phyloP scores from a whole-genome alignment of 2,329 filamentous ascomycete genomes.

The Neurospora crassa region DNA sequence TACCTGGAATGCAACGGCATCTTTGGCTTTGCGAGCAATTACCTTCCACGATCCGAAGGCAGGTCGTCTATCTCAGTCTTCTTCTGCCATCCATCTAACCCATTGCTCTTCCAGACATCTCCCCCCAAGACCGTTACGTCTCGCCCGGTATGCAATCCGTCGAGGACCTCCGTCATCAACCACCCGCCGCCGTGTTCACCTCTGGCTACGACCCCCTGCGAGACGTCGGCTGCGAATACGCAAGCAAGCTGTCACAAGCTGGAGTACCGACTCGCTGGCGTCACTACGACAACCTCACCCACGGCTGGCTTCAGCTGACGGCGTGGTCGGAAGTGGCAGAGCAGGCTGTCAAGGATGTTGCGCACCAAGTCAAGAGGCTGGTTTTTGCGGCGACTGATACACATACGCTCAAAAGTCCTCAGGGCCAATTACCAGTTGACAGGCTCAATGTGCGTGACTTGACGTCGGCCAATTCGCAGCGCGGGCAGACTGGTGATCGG shows the following conservation, averaged over 20 bases:
- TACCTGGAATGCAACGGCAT: constrained; percentile 10
- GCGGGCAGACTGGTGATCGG: too few species aligned
- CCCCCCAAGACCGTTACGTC: constrained; percentile 4
- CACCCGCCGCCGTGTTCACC: constrained; percentile 8
- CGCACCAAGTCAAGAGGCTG: background rate
- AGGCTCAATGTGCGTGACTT: too few species aligned
- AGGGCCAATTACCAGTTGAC: too few species aligned
- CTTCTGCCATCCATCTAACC: background rate
- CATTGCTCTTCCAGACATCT: background rate
- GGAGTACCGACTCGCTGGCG: constrained; percentile 2
- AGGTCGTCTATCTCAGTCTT: background rate
- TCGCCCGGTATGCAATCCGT: constrained; percentile 6
- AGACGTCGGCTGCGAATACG: constrained; percentile 11
- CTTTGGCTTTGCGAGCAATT: constrained; percentile 4
- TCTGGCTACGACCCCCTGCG: constrained; percentile 10
- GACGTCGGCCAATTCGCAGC: too few species aligned
- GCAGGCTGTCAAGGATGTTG: background rate
- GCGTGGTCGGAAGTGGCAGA: constrained; percentile 1
- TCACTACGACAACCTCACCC: constrained; percentile 7
- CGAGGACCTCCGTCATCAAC: background rate
- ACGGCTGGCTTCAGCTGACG: constrained; percentile 11
- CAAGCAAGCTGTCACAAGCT: constrained; percentile 4
- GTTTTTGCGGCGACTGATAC: background rate
- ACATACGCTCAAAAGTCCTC: background rate
- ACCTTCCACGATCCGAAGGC: constrained; percentile 7